A percentile compares a stretch with the other conserved stretches of the same genome.
Evolutionary conservation across 1,139 yeast species (phyloP).

Genomic region (Suhomyces bokatorum): DNA sequence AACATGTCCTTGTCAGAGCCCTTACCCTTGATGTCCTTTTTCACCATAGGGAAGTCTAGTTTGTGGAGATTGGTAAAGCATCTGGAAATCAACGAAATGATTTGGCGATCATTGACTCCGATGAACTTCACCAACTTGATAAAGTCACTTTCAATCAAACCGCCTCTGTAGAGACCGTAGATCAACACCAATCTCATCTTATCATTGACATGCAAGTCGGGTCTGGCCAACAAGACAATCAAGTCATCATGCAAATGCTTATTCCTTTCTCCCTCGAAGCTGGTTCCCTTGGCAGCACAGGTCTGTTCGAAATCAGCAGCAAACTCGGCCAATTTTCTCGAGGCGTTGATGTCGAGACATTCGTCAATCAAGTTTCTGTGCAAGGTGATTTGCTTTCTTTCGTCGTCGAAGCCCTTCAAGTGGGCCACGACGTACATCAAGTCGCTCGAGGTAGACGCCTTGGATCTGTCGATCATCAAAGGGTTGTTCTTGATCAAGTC

Average conservation of each 20-base stretch:
- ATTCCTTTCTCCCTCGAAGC: slow-evolving; percentile 66
- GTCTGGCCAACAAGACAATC: slow-evolving; percentile 56
- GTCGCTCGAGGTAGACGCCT: slow-evolving; percentile 61
- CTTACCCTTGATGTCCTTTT: slow-evolving; percentile 43
- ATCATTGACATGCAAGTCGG: slow-evolving; percentile 55
- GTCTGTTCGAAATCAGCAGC: slow-evolving; percentile 75
- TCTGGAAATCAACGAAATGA: slow-evolving; percentile 43
- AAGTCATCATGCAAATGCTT: slow-evolving; percentile 68
- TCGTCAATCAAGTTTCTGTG: slow-evolving; percentile 63
- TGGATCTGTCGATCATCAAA: slow-evolving; percentile 60
- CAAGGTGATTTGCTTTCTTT: slow-evolving; percentile 57
- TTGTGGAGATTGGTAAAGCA: slow-evolving; percentile 65
- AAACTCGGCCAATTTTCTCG: slow-evolving; percentile 56
- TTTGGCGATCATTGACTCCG: slow-evolving; percentile 59
- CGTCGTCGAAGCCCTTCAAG: slow-evolving; percentile 66
- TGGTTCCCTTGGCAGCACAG: slow-evolving; percentile 70
- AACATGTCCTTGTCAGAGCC: slow-evolving; percentile 47
- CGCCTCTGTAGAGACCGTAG: slow-evolving; percentile 83
- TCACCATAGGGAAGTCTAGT: slow-evolving; percentile 68
- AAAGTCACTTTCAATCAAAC: slow-evolving; percentile 74
- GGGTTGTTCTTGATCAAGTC: slow-evolving; percentile 76
- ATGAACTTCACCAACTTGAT: slow-evolving; percentile 69
- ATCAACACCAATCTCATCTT: slow-evolving; percentile 75
- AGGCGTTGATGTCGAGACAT: slow-evolving; percentile 53
- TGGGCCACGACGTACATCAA: slow-evolving; percentile 67